Percentiles rank a stretch among this genome's conserved stretches.
Conservation (phyloP, 139 green algal genomes). For the Chlamydomonas sp. region DNA sequence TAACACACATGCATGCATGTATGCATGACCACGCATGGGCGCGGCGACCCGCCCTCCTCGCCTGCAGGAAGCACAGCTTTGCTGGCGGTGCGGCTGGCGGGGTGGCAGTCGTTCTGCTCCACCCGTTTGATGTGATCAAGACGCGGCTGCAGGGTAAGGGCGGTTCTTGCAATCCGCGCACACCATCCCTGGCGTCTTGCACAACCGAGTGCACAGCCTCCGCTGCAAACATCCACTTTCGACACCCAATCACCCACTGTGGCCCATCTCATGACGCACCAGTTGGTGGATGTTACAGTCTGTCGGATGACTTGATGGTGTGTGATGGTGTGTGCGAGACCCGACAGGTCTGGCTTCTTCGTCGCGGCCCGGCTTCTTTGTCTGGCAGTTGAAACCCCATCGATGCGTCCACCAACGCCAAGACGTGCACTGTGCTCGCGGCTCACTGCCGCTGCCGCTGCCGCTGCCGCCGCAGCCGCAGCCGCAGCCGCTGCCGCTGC, state of each 20-base stretch:
- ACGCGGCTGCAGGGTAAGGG: conserved; percentile 67
- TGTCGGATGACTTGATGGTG: neutral
- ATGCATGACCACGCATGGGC: no score
- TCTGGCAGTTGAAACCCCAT: no score
- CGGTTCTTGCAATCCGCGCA: neutral
- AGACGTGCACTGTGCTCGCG: no score
- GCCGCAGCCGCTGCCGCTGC: no score
- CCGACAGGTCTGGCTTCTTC: no score
- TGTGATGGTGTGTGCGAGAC: neutral
- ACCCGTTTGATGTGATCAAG: conserved; percentile 87
- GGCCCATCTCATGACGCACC: neutral
- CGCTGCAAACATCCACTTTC: neutral
- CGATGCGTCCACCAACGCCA: no score
- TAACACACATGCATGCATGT: no score
- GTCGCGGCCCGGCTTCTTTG: no score
- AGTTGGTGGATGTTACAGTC: neutral
- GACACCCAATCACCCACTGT: neutral
- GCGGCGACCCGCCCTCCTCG: no score
- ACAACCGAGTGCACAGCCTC: neutral
- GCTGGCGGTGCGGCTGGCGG: conserved; percentile 64
- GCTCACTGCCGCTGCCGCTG: no score
- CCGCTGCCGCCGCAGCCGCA: no score
- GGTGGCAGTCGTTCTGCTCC: conserved; percentile 57
- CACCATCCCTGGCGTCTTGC: neutral
- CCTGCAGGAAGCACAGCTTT: conserved; percentile 64